A percentile compares a stretch with the other conserved stretches of the same genome.
Evolutionary conservation across 2,329 filamentous ascomycete genomes (phyloP).

Genomic region (Fusarium nelsonii): DNA sequence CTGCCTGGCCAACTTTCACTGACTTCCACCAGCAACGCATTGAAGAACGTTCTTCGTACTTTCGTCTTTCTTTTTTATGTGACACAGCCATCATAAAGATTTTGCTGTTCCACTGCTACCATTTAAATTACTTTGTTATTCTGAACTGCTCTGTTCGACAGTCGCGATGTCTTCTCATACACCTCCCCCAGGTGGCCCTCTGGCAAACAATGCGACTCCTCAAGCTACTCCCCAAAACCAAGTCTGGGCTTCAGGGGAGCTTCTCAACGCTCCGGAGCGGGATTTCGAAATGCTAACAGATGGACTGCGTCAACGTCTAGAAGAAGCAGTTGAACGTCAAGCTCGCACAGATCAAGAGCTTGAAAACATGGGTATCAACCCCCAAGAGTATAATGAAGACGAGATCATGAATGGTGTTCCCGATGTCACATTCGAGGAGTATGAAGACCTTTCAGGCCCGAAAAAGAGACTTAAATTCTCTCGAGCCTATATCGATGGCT

Average conservation of each 20-base stretch:
- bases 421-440: slow-evolving; percentile 17
- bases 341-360: slow-evolving; percentile 29
- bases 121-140: neutral
- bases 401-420: slow-evolving; percentile 10
- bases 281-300: slow-evolving; percentile 15
- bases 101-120: neutral
- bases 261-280: slow-evolving; percentile 14
- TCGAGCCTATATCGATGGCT: slow-evolving; percentile 43
- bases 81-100: neutral
- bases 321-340: slow-evolving; percentile 21
- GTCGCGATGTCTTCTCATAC: slow-evolving; percentile 17
- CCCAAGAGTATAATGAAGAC: slow-evolving; percentile 5
- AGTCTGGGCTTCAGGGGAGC: neutral
- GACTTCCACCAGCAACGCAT: neutral
- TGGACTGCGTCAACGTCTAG: slow-evolving; percentile 20
- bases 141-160: neutral
- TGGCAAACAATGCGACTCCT: neutral
- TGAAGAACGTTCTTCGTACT: neutral
- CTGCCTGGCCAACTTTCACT: slow-evolving; percentile 6
- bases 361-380: slow-evolving; percentile 13
- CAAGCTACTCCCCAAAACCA: neutral
- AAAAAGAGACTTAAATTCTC: slow-evolving; percentile 50
- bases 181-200: neutral
- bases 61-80: neutral
- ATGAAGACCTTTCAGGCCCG: slow-evolving; percentile 21